A percentile compares a stretch with the other conserved stretches of the same genome.
Conservation (phyloP, 139 green algal genomes). For the Gonium pectorale region DNA sequence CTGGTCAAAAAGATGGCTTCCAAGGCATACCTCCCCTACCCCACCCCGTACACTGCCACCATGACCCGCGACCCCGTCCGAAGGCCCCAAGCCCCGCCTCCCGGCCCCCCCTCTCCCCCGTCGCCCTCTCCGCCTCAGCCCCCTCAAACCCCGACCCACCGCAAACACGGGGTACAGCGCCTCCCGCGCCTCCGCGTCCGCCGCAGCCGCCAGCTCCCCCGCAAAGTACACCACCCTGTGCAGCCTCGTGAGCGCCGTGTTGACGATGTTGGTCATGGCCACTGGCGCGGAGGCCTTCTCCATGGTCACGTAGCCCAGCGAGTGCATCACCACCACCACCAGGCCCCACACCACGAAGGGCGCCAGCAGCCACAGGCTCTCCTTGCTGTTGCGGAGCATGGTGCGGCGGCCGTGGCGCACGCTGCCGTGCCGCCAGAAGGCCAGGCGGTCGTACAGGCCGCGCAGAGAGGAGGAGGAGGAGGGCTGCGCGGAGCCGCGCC, state of each 20-base stretch:
- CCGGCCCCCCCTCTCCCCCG: background rate
- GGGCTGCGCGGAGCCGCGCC: no score
- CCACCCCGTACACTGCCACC: no score
- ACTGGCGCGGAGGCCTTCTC: slow-evolving; percentile 33
- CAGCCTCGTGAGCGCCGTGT: slow-evolving; percentile 22
- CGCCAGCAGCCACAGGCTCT: slow-evolving; percentile 37
- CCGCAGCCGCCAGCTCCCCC: slow-evolving; percentile 14
- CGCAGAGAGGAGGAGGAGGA: no score
- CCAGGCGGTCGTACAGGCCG: slow-evolving; percentile 27
- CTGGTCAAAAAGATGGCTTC: no score
- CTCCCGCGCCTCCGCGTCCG: background rate
- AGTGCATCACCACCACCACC: slow-evolving; percentile 47
- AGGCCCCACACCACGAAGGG: slow-evolving; percentile 45
- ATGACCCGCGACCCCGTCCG: no score
- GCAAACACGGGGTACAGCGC: slow-evolving; percentile 26
- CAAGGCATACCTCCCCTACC: no score
- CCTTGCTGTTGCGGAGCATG: slow-evolving; percentile 52
- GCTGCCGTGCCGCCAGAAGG: slow-evolving; percentile 13
- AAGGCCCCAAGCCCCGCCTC: no score
- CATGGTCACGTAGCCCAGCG: slow-evolving; percentile 43
- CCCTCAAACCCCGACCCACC: background rate
- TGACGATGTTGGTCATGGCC: slow-evolving; percentile 45
- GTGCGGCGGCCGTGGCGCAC: slow-evolving; percentile 44
- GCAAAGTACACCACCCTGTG: slow-evolving; percentile 40
- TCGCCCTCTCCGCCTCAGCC: background rate